Conservation (phyloP, 208 protist species). For the Leishmania guyanensis region DNA sequence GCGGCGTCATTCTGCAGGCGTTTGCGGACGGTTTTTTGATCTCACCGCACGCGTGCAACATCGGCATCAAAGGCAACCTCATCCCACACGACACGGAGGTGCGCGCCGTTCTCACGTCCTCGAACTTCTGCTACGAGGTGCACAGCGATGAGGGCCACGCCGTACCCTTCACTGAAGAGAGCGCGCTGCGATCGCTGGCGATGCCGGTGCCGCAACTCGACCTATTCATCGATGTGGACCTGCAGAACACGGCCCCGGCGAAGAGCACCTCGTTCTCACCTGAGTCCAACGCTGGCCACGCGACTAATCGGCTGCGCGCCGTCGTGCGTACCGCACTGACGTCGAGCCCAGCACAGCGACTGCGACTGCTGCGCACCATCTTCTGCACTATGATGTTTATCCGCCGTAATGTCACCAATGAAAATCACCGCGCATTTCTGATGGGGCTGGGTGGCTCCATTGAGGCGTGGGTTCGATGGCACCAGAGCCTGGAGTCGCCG, state of each 20-base stretch:
- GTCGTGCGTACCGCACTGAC: conserved; percentile 2
- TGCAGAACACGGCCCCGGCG: conserved; percentile 12
- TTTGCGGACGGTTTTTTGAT: conserved; percentile 25
- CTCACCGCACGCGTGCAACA: conserved; percentile 23
- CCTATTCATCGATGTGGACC: conserved; percentile 18
- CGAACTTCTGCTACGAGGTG: conserved; percentile 27
- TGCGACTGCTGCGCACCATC: conserved; percentile 13
- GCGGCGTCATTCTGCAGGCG: conserved; percentile 18
- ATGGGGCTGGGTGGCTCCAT: conserved; percentile 16
- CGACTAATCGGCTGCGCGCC: conserved; percentile 17
- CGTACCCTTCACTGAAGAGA: conserved; percentile 59
- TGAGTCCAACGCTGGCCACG: not conserved
- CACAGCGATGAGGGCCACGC: conserved; percentile 44
- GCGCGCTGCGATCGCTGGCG: conserved; percentile 30
- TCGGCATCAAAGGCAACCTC: conserved; percentile 14
- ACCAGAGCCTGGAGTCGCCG: not conserved
- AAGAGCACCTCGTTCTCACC: conserved; percentile 8
- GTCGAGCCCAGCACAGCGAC: conserved; percentile 5
- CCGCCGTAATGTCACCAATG: not conserved
- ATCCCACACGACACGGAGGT: conserved; percentile 17
- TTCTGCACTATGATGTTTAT: conserved; percentile 8
- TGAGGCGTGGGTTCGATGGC: conserved; percentile 17
- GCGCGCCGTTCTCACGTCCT: conserved; percentile 13
- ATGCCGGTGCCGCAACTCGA: conserved; percentile 66
- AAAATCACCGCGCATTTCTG: conserved; percentile 14